phyloP scores from a whole-genome alignment of 2,329 filamentous ascomycete species.

The Bipolaris zeicola region DNA sequence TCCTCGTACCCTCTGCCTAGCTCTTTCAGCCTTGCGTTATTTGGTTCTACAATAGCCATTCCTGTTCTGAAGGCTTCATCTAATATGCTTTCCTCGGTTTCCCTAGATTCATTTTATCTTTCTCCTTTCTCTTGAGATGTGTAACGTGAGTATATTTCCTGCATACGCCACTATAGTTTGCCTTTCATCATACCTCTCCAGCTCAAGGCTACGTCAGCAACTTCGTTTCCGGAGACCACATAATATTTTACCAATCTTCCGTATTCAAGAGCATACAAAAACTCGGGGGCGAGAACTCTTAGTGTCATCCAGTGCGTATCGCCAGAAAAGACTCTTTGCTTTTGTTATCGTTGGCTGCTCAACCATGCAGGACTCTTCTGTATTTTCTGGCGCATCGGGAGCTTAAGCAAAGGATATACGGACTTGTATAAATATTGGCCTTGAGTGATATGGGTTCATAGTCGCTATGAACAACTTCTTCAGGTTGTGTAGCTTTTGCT shows the following conservation, averaged over 20 bases:
- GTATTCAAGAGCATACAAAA: neutral
- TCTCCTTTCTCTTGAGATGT: neutral
- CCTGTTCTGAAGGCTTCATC: neutral
- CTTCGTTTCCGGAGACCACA: neutral
- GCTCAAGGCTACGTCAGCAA: neutral
- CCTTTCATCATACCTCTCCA: slow-evolving; percentile 4
- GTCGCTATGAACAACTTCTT: slow-evolving; percentile 1
- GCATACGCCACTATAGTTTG: neutral
- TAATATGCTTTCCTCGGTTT: neutral
- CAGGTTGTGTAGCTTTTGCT: neutral
- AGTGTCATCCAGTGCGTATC: slow-evolving; percentile 8
- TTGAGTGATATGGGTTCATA: neutral
- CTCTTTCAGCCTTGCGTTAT: neutral
- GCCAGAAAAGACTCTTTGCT: neutral
- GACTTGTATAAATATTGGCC: neutral
- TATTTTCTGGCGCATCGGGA: neutral
- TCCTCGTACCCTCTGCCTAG: slow-evolving; percentile 7
- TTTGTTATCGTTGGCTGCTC: neutral
- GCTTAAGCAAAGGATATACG: neutral
- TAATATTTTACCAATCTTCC: neutral
- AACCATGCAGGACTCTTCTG: too few species aligned
- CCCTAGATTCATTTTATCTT: neutral
- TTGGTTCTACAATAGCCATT: neutral
- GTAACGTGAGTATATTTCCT: neutral
- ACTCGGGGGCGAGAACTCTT: neutral